Conservation (phyloP, 108 stramenopile genomes). For the Nannochloropsis gaditana region DNA sequence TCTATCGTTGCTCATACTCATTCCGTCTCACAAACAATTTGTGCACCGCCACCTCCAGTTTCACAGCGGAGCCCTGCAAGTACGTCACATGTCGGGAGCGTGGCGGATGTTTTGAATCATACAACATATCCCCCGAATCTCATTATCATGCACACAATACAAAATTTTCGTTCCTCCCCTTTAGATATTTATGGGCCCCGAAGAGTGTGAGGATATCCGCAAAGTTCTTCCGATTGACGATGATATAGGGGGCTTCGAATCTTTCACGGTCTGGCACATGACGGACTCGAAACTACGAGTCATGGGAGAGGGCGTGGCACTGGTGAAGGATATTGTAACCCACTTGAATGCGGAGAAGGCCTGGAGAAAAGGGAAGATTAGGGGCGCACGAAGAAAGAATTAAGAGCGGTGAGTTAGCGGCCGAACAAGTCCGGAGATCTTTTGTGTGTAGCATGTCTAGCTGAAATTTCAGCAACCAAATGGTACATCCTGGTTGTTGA, state of each 20-base stretch:
- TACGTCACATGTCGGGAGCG: background rate
- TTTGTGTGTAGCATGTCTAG: no score
- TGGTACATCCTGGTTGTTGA: no score
- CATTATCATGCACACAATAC: no score
- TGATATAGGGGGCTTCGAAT: background rate
- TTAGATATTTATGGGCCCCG: background rate
- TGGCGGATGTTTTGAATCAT: no score
- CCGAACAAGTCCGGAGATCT: background rate
- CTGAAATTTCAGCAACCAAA: no score
- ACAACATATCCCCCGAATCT: no score
- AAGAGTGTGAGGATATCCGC: background rate
- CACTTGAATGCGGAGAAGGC: background rate
- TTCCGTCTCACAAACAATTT: no score
- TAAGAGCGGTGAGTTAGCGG: background rate
- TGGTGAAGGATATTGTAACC: background rate
- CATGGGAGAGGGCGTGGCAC: background rate
- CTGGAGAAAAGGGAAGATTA: background rate
- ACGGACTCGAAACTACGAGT: background rate
- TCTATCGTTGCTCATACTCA: no score
- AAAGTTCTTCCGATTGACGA: background rate
- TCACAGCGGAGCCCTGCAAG: background rate
- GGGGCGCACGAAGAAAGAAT: background rate
- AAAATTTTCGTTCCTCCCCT: background rate
- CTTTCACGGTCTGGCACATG: background rate
- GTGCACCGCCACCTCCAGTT: background rate